A percentile compares a stretch with the other conserved stretches of the same genome.
Evolutionary conservation across 495 filamentous ascomycete species (phyloP).

Genomic region (Pseudomonodictys pantanalensis): DNA sequence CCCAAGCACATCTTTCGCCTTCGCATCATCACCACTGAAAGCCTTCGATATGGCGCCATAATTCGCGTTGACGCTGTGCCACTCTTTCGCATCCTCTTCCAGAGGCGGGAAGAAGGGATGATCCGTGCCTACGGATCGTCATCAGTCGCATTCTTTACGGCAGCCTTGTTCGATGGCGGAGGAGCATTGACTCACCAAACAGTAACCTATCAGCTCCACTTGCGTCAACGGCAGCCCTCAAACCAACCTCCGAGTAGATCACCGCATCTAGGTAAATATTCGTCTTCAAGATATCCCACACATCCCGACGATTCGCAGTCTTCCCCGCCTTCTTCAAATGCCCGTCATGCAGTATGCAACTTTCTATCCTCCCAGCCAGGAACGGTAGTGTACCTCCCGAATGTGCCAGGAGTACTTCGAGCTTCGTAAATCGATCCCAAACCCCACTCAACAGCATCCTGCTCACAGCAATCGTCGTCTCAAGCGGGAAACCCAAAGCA

Average conservation of each 20-base stretch:
- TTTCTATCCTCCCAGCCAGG: constrained; percentile 83
- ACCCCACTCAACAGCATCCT: constrained; percentile 82
- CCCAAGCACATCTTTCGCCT: constrained; percentile 37
- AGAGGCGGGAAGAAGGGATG: constrained; percentile 94
- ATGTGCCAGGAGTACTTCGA: constrained; percentile 80
- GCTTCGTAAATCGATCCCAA: constrained; percentile 70
- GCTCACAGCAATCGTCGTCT: constrained; percentile 88
- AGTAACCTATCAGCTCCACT: constrained; percentile 65
- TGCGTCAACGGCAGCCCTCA: constrained; percentile 68
- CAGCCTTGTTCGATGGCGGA: background rate
- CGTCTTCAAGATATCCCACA: constrained; percentile 80
- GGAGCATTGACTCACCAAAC: constrained; percentile 57
- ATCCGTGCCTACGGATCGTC: constrained; percentile 61
- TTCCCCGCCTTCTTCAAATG: constrained; percentile 57
- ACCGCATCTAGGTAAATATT: constrained; percentile 92
- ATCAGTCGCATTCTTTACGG: background rate
- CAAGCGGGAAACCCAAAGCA: constrained; percentile 84
- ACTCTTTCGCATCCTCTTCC: constrained; percentile 58
- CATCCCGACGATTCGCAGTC: constrained; percentile 49
- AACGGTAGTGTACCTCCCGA: constrained; percentile 87
- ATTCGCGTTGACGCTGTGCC: constrained; percentile 82
- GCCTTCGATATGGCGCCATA: constrained; percentile 64
- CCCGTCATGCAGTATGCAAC: constrained; percentile 80
- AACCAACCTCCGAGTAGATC: constrained; percentile 69
- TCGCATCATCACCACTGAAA: constrained; percentile 52